Conservation (phyloP, 768 basidiomycete species). For the Termitomyces sp. region DNA sequence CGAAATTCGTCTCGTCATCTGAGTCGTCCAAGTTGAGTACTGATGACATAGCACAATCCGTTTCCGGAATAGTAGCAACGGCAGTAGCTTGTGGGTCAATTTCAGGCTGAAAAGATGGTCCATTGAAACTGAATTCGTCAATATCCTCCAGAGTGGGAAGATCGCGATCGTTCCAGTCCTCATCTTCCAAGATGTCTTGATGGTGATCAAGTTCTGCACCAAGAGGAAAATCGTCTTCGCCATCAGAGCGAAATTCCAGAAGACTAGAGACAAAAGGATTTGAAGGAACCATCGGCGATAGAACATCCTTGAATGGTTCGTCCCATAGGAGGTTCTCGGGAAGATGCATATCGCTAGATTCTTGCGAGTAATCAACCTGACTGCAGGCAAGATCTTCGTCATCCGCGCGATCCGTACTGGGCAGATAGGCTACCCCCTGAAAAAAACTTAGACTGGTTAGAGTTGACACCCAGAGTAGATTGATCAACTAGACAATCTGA, state of each 20-base stretch:
- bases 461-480: conserved; percentile 23
- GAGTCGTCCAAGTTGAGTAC: conserved; percentile 11
- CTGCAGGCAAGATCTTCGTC: conserved; percentile 15
- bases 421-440: conserved; percentile 8
- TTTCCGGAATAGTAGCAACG: not conserved
- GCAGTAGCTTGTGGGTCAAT: not conserved
- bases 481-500: not conserved
- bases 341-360: not conserved
- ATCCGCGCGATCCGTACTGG: conserved; percentile 10
- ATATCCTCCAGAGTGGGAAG: not conserved
- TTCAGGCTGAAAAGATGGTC: not conserved
- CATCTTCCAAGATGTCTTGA: conserved; percentile 1
- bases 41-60: not conserved
- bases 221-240: conserved; percentile 2
- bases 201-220: conserved; percentile 5
- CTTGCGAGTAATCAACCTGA: conserved; percentile 4
- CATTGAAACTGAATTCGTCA: not conserved
- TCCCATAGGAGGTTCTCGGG: conserved; percentile 10
- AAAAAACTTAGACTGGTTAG: conserved; percentile 2
- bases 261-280: not conserved
- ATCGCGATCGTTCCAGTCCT: conserved; percentile 7
- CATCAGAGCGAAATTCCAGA: conserved; percentile 4
- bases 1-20: conserved; percentile 1
- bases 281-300: not conserved
- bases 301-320: conserved; percentile 6